These are phyloP conservation scores for Rhodomyrtus tomentosa DNA, from an alignment of 345 rosid species.

Conservation along the genomic window DNA sequence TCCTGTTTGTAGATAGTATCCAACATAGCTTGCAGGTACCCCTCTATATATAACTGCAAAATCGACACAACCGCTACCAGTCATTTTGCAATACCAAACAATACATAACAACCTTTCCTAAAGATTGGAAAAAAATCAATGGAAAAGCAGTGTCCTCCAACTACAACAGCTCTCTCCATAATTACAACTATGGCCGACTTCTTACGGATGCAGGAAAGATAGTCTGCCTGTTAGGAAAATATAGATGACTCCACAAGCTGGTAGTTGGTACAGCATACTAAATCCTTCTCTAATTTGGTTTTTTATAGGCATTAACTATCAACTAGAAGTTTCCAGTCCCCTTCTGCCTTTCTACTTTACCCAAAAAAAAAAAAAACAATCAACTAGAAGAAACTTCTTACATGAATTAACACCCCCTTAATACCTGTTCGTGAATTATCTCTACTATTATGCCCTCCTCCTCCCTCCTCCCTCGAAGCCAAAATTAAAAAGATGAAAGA, in stretches of 20 bases:
- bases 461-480: neutral
- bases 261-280: neutral
- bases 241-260: neutral
- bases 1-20: slow-evolving; percentile 82
- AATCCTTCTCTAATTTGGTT: neutral
- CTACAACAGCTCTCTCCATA: neutral
- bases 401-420: neutral
- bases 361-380: too few relatives aligned
- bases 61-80: neutral
- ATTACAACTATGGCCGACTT: neutral
- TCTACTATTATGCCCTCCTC: neutral
- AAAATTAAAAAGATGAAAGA: neutral
- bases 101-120: neutral
- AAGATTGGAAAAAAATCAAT: neutral
- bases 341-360: too few relatives aligned
- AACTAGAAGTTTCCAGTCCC: too few relatives aligned
- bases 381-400: neutral
- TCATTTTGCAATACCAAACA: neutral
- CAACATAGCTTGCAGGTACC: slow-evolving; percentile 94
- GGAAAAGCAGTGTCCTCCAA: neutral
- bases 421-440: neutral
- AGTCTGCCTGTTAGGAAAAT: neutral
- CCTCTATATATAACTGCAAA: slow-evolving; percentile 80
- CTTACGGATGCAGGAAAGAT: neutral
- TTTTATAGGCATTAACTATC: neutral